Conservation (phyloP, 176 grass and related monocot genomes). For the Triticum timopheevii region DNA sequence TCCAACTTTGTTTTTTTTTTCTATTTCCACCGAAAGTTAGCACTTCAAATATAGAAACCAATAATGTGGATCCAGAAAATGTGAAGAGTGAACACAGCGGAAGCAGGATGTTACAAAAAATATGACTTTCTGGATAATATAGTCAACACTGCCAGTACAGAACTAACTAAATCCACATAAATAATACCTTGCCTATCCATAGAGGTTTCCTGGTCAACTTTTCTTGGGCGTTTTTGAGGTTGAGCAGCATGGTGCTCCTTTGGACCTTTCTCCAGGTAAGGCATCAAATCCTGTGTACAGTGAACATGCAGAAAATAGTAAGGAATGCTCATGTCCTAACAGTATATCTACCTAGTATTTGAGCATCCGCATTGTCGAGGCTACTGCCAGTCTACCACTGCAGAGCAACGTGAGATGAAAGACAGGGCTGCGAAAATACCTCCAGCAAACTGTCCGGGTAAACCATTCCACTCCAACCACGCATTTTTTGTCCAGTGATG, state of each 20-base stretch:
- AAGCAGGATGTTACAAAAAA: neutral
- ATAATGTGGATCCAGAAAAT: neutral
- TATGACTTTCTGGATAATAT: neutral
- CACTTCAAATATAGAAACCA: neutral
- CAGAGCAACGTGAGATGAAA: neutral
- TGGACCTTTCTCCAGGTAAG: slow-evolving; percentile 91
- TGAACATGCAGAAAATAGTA: slow-evolving; percentile 12
- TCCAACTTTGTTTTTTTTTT: neutral
- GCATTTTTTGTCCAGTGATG: slow-evolving; percentile 94
- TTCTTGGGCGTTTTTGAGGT: slow-evolving; percentile 90
- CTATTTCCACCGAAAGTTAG: neutral
- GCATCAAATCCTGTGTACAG: slow-evolving; percentile 76
- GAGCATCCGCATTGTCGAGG: slow-evolving; percentile 3
- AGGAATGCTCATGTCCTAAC: neutral
- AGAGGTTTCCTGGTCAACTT: slow-evolving; percentile 58
- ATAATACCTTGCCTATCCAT: slow-evolving; percentile 46
- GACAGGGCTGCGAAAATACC: slow-evolving; percentile 39
- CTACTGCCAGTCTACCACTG: neutral
- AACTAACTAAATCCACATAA: slow-evolving; percentile 5
- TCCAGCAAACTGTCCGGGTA: slow-evolving; percentile 87
- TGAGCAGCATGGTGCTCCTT: slow-evolving; percentile 80
- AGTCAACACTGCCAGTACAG: neutral
- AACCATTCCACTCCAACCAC: slow-evolving; percentile 88
- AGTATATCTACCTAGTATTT: neutral
- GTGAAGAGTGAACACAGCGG: neutral